These are phyloP conservation scores for Pseudocercospora crystallina DNA, from an alignment of 2,329 filamentous ascomycete species.

Conservation along the genomic window DNA sequence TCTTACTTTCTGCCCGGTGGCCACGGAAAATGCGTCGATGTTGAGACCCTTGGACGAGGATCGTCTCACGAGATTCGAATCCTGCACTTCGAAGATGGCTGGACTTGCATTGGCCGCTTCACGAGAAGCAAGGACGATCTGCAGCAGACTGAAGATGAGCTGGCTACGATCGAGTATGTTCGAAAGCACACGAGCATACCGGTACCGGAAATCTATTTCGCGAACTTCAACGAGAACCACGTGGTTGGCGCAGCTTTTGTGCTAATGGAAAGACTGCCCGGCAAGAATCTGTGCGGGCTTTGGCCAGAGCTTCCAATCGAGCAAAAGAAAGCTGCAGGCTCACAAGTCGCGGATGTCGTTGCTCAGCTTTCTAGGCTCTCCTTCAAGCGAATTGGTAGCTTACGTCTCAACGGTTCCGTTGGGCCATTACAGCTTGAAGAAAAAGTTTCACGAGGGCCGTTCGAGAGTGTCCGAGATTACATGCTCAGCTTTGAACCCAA, in stretches of 20 bases:
- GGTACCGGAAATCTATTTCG: conserved; percentile 17
- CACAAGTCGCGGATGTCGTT: conserved; percentile 12
- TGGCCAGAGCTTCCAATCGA: conserved; percentile 9
- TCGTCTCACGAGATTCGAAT: conserved; percentile 4
- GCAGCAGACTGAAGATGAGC: conserved; percentile 12
- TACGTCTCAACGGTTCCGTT: conserved; percentile 11
- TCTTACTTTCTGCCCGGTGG: conserved; percentile 7
- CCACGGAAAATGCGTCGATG: conserved; percentile 12
- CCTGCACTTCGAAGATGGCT: conserved; percentile 19
- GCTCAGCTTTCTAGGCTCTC: conserved; percentile 12
- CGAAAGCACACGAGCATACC: conserved; percentile 14
- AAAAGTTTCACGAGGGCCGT: not conserved
- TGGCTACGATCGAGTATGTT: conserved; percentile 14
- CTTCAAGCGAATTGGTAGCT: conserved; percentile 13
- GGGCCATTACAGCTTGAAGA: conserved; percentile 2
- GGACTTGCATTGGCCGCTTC: conserved; percentile 19
- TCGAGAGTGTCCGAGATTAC: no score
- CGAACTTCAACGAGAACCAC: conserved; percentile 15
- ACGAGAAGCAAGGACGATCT: not conserved
- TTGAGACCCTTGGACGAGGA: not conserved
- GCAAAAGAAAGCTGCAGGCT: conserved; percentile 10
- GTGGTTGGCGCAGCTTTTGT: conserved; percentile 17
- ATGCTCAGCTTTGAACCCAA: no score
- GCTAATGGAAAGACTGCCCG: conserved; percentile 18
- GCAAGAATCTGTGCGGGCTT: conserved; percentile 1